Conservation (phyloP, 495 filamentous ascomycete species). For the Neurospora sp. region DNA sequence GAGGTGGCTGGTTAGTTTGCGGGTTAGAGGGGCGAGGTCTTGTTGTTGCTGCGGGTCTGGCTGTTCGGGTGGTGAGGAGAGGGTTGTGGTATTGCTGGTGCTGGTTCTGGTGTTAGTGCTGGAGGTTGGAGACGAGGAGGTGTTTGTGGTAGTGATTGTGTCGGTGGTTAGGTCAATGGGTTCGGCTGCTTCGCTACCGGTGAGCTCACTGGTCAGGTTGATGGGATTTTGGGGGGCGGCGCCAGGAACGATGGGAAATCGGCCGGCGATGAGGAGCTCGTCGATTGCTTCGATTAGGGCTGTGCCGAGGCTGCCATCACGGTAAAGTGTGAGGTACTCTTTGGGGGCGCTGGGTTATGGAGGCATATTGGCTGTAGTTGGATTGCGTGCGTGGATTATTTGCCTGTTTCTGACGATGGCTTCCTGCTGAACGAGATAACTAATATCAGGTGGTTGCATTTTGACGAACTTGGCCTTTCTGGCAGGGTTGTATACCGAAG, state of each 20-base stretch:
- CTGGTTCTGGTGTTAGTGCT: not conserved
- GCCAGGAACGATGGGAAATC: not conserved
- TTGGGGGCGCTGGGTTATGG: not conserved
- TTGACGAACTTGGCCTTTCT: not conserved
- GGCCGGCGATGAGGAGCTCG: not conserved
- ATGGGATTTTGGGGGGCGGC: not conserved
- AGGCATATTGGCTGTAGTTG: not conserved
- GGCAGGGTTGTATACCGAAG: no score
- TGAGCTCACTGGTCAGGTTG: not conserved
- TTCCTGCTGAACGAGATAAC: not conserved
- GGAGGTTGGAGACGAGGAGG: not conserved
- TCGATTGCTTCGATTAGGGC: conserved; percentile 1
- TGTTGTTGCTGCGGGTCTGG: not conserved
- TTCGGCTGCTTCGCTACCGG: not conserved
- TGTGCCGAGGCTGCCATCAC: not conserved
- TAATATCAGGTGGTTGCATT: not conserved
- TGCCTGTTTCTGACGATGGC: not conserved
- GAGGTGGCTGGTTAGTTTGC: not conserved
- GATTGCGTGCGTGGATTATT: not conserved
- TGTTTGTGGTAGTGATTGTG: not conserved
- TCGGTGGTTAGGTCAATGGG: not conserved
- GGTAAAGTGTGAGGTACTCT: not conserved
- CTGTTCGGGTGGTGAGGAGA: not conserved
- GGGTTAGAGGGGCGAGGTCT: not conserved
- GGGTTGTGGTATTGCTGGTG: not conserved